These are phyloP conservation scores for Geotrichum histeridarum DNA, from an alignment of 1,139 yeast genomes.

Conservation along the genomic window DNA sequence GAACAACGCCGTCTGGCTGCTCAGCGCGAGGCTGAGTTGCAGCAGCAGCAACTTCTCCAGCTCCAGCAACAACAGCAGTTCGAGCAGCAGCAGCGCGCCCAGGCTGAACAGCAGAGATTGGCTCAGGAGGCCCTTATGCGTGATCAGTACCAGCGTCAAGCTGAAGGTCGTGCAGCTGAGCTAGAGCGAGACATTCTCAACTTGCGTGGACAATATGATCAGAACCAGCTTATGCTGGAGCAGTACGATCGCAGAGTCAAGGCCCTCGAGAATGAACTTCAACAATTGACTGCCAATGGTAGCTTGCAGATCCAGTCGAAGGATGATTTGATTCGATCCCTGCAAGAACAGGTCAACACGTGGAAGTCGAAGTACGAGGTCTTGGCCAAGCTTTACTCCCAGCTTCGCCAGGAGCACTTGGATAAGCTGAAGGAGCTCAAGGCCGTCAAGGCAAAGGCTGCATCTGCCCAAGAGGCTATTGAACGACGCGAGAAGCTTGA, in stretches of 20 bases:
- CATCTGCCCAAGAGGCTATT: slow-evolving; percentile 88
- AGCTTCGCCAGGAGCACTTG: slow-evolving; percentile 86
- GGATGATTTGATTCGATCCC: slow-evolving; percentile 62
- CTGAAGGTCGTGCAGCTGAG: slow-evolving; percentile 75
- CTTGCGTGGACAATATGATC: slow-evolving; percentile 77
- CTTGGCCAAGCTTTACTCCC: slow-evolving; percentile 83
- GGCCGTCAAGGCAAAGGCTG: slow-evolving; percentile 80
- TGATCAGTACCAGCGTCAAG: slow-evolving; percentile 69
- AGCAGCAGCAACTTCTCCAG: slow-evolving; percentile 44
- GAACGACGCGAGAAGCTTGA: slow-evolving; percentile 79
- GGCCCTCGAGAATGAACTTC: slow-evolving; percentile 70
- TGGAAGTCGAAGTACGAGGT: slow-evolving; percentile 90
- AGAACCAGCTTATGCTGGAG: slow-evolving; percentile 75
- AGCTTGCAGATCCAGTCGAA: slow-evolving; percentile 71
- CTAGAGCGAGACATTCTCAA: slow-evolving; percentile 75
- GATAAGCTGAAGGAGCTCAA: slow-evolving; percentile 74
- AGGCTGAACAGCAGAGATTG: slow-evolving; percentile 64
- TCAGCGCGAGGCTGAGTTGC: slow-evolving; percentile 46
- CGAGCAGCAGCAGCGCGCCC: slow-evolving; percentile 62
- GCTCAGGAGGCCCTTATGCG: slow-evolving; percentile 71
- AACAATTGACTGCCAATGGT: slow-evolving; percentile 58
- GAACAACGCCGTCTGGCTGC: slow-evolving; percentile 50
- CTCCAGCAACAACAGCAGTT: slow-evolving; percentile 63
- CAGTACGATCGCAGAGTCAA: slow-evolving; percentile 87
- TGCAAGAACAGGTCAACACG: slow-evolving; percentile 69